Evolutionary conservation across 805 yeast genomes (phyloP).

Genomic region (Pichia phayaonensis): DNA sequence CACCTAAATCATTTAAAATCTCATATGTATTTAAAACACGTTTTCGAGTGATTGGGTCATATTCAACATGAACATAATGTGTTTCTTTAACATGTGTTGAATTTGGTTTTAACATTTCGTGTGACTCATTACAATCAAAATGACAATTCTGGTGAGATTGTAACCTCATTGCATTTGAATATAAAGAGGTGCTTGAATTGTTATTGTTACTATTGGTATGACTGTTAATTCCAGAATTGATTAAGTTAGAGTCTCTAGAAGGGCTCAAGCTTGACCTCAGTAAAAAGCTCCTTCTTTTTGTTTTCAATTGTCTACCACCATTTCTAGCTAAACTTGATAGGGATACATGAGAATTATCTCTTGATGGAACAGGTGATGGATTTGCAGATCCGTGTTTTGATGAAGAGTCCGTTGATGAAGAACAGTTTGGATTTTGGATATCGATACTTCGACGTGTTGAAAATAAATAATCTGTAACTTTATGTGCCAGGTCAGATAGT

Average conservation of each 20-base stretch:
- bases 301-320: constrained; percentile 3
- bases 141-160: not conserved
- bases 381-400: not conserved
- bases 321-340: constrained; percentile 18
- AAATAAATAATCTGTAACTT: constrained; percentile 22
- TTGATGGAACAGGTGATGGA: constrained; percentile 17
- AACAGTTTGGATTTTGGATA: constrained; percentile 3
- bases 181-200: constrained; percentile 4
- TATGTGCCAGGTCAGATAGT: constrained; percentile 24
- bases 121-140: constrained; percentile 1
- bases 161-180: not conserved
- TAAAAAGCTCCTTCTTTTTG: constrained; percentile 8
- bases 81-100: constrained; percentile 68
- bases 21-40: constrained; percentile 86
- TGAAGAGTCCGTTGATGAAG: constrained; percentile 7
- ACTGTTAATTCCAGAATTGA: not conserved
- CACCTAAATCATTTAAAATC: constrained; percentile 76
- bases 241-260: not conserved
- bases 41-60: constrained; percentile 78
- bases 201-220: constrained; percentile 2
- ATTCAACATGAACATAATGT: constrained; percentile 67
- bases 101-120: not conserved
- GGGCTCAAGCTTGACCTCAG: constrained; percentile 8
- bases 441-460: constrained; percentile 15
- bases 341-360: constrained; percentile 21